Percentiles rank a stretch among this genome's conserved stretches.
phyloP scores from a whole-genome alignment of 441 rosid genomes.

The Pelargonium cotyledonis region DNA sequence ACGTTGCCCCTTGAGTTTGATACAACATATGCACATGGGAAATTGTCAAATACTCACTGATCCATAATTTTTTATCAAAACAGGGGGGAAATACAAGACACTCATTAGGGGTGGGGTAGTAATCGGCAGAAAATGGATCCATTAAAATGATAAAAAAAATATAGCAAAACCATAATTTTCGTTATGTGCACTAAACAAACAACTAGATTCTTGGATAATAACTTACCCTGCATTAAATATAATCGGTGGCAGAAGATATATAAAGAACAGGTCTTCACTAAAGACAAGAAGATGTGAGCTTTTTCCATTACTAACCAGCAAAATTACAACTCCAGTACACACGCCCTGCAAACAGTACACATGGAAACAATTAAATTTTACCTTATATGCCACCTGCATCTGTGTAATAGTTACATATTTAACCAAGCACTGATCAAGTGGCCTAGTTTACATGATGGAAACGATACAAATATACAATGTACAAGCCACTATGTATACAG shows the following conservation, averaged over 20 bases:
- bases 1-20: no score
- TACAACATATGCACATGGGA: no score
- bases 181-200: not conserved
- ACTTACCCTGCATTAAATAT: slow-evolving; percentile 32
- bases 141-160: not conserved
- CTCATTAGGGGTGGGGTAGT: no score
- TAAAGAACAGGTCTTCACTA: slow-evolving; percentile 27
- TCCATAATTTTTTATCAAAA: not conserved
- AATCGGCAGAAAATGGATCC: not conserved
- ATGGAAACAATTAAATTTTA: not conserved
- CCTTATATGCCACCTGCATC: not conserved
- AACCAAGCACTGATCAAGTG: not conserved
- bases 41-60: no score
- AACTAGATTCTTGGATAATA: not conserved
- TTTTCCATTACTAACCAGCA: slow-evolving; percentile 23
- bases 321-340: slow-evolving; percentile 22
- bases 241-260: slow-evolving; percentile 33
- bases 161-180: no score
- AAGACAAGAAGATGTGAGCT: slow-evolving; percentile 23
- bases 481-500: not conserved
- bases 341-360: slow-evolving; percentile 33
- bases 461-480: not conserved
- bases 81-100: not conserved
- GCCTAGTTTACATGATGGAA: not conserved
- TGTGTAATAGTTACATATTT: not conserved